Evolutionary conservation across 768 basidiomycete genomes (phyloP), one percentile per base, ranked within the genome.

Genomic region (Pisolithus marmoratus): DNA sequence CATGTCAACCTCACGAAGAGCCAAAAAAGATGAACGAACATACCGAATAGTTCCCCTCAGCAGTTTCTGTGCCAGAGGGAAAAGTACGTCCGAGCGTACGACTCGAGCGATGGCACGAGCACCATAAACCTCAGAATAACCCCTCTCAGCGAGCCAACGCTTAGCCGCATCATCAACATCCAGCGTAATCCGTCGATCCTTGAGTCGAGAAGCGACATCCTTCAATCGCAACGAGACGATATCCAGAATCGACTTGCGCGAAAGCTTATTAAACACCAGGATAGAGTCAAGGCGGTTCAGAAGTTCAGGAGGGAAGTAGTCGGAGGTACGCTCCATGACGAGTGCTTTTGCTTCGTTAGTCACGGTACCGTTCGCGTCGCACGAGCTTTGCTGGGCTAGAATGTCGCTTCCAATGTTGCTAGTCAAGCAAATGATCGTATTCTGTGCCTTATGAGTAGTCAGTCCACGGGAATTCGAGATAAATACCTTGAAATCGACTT

Each of bases 361-460:
- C 24, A 94, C 79, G 2, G 77, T 63, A 4, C 90, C 90, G n/a
- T 82, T 69, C 20, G 65, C 69, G 51, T 82, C 75, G 46, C 79
- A 83, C 2, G 90, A 80, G 1, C 80, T 74, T 5, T 77, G 67
- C 55, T 85, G 80, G 1, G 85, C 86, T 22, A 94, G 80, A 50
- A 90, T 83, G 61, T 89, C 82, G 48, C 83, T 82, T 7, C 88
- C 93, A 23, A 95, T 79, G 58, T 95, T 95, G 60, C 87, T 89
- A 2, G 93, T 94, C 26, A 93, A 70, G 64, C 90, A 91, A 61
- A 96, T 85, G 62, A 94, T 94, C 1, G 93, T 94, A 67, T 94
- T 96, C 83, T 84, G 48, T 36, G 19, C 22, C 40, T 29, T 41
- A 22, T 43, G 19, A 48, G 24, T n/a, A 22, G 38, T 19, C 17